Base-by-base conservation (phyloP, 768 basidiomycete genomes). In the Tylopilus vinaceipallidus region DNA sequence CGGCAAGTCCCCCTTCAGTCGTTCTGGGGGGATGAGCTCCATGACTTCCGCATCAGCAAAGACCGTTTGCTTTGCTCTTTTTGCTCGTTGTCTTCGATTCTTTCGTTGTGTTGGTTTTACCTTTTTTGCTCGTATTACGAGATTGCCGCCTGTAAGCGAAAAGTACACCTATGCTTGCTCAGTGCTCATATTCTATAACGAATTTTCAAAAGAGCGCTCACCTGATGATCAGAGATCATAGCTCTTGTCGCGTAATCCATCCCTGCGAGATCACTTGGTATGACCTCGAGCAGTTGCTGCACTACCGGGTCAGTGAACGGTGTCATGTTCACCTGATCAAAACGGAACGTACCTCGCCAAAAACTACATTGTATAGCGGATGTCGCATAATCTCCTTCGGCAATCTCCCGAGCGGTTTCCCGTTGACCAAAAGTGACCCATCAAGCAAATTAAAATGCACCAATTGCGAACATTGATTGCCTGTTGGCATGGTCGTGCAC, bases 371-470 rank as follows among this genome's bases (percentile, higher is more conserved):
- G 29, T 67, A 69, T 1, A 53, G 42, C 3, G 61, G 40, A 37
- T 62, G 65, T 3, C 27, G 42, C 32, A 42, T 41, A 24, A 68
- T 57, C 4, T 17, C 40, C 4, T 24, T 24, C 0, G 69, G 67
- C 4, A 69, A 53, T 24, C 57, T 51, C 0, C 59, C 62, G 5
- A 69, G 20, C 0, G 63, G 57, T 32, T 54, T 63, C 3, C 63
- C 69, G 11, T 67, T 49, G 4, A 69, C 58, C 33, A 70, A 42
- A 14, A 69, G 55, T 1, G 55, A 49, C 1, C 68, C 68, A 19
- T 62, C 55, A 0, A 67, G 40, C 12, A 65, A 4, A 27, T 69
- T 59, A 8, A 58, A 37, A 13, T 60, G 47, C 3, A 69, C 58
- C 9, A 8, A 24, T 22, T 67, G 67, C 5, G 67, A 57, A 9